These are phyloP conservation scores for Ophiocordyceps unilateralis DNA, from an alignment of 2,329 filamentous ascomycete genomes.

Conservation along the genomic window DNA sequence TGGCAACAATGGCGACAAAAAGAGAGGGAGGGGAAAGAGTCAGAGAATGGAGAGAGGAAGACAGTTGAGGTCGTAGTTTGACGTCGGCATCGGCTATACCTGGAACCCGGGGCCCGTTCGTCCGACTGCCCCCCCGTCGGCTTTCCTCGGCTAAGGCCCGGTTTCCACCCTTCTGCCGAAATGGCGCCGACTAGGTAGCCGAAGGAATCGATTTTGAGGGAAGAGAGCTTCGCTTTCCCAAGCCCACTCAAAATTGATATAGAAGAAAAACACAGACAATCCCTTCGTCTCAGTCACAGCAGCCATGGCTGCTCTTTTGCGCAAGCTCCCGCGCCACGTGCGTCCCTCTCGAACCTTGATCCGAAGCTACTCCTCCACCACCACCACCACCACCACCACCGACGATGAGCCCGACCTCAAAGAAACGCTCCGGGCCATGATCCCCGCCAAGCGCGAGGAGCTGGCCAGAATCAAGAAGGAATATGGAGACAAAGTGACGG, in stretches of 20 bases:
- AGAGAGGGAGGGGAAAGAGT: neutral
- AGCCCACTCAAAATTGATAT: too few species aligned
- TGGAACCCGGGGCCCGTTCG: too few species aligned
- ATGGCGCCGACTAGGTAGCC: too few species aligned
- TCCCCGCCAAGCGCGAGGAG: slow-evolving; percentile 85
- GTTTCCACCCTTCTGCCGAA: too few species aligned
- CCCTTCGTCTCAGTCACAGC: neutral
- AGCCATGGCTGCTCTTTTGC: neutral
- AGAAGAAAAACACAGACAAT: too few species aligned
- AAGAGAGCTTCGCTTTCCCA: too few species aligned
- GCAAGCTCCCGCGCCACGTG: neutral
- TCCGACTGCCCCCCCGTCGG: slow-evolving; percentile 11
- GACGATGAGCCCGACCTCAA: slow-evolving; percentile 70
- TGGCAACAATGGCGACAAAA: too few species aligned
- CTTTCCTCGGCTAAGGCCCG: slow-evolving; percentile 16
- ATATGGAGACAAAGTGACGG: slow-evolving; percentile 64
- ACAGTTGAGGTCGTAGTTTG: neutral
- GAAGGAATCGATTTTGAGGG: too few species aligned
- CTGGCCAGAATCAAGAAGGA: slow-evolving; percentile 77
- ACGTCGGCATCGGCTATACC: neutral
- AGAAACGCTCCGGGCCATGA: slow-evolving; percentile 62
- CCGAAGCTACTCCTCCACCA: neutral
- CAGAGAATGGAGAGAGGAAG: neutral
- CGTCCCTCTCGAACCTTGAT: neutral
- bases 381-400: slow-evolving; percentile 7